Evolutionary conservation across 139 green algal genomes (phyloP).

Genomic region (Chlorella sp.): DNA sequence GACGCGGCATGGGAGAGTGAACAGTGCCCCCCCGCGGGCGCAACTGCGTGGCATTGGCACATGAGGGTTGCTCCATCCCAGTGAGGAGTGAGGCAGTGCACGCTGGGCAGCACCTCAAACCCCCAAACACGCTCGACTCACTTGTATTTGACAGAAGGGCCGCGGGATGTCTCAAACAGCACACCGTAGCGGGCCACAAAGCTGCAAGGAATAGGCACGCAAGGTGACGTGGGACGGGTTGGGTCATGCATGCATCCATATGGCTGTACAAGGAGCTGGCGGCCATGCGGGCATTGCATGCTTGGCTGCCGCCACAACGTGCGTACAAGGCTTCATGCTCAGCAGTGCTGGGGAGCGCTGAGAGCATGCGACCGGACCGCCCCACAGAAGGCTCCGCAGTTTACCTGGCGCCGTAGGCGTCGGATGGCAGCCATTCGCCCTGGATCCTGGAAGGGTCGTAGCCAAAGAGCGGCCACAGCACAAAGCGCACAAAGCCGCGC

Average conservation of each 20-base stretch:
- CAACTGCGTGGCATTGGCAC: no score
- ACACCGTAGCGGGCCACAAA: constrained; percentile 14
- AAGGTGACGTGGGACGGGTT: not conserved
- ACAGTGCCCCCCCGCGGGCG: no score
- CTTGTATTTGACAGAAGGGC: not conserved
- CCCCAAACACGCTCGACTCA: not conserved
- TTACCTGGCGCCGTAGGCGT: constrained; percentile 14
- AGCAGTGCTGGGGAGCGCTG: no score
- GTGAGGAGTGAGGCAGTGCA: no score
- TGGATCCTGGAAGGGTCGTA: not conserved
- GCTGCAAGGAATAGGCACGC: not conserved
- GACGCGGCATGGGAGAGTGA: not conserved
- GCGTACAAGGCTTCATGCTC: no score
- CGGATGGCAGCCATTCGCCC: not conserved
- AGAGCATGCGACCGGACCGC: not conserved
- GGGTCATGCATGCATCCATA: no score
- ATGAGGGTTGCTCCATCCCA: no score
- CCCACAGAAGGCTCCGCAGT: not conserved
- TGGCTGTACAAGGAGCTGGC: no score
- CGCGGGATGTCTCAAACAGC: constrained; percentile 24
- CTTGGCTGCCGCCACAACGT: no score
- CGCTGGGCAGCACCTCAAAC: no score
- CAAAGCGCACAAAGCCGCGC: not conserved
- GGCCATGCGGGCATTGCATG: no score
- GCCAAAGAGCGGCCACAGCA: constrained; percentile 1